Base-by-base conservation (phyloP, 768 basidiomycete species). In the Tylopilus cervinicoccineus region DNA sequence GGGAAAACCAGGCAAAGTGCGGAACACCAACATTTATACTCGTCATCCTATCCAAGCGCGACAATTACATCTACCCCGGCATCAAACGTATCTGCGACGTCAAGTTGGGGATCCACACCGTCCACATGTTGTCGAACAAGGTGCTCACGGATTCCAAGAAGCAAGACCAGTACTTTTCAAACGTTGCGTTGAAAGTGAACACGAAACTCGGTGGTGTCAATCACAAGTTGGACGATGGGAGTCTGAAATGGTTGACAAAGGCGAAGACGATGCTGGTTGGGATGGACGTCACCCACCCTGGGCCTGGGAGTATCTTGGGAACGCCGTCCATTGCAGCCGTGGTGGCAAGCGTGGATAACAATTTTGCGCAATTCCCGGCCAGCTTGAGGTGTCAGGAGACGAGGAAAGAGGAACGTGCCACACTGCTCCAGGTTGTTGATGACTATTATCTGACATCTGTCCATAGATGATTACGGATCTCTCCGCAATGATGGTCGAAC, bases 261-360 rank as follows among this genome's bases (percentile, higher is more conserved):
- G 73, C 75, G 54, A 76, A 75, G 45, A 91, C 89, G 10, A 92
- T 93, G 84, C 69, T 93, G 60, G 82, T 93, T 4, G 90, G 90
- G 0, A 87, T 89, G 53, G 88, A 92, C 58, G 87, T 89, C 0
- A 91, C 87, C 0, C 88, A 92, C 53, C 86, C 88, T 4, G 78
- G 85, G 2, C 84, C 85, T 1, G 75, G 69, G 6, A 86, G 84
- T 54, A 62, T 72, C 43, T 74, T 74, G 3, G 90, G 89, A 3
- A 83, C 88, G 1, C 90, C 90, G 3, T 89, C 87, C 0, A 85
- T 93, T 37, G 87, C 86, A 0, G 89, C 88, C 0, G 84, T 92
- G 10, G 90, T 92, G 3, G 89, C 85, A 0, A 91, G 81, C 49
- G 70, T 81, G 1, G 88, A 92, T 58, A 69, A 71, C 22, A 65